Evolutionary conservation across 1,284 basidiomycete species (phyloP).

Genomic region (Farysia itapuensis): DNA sequence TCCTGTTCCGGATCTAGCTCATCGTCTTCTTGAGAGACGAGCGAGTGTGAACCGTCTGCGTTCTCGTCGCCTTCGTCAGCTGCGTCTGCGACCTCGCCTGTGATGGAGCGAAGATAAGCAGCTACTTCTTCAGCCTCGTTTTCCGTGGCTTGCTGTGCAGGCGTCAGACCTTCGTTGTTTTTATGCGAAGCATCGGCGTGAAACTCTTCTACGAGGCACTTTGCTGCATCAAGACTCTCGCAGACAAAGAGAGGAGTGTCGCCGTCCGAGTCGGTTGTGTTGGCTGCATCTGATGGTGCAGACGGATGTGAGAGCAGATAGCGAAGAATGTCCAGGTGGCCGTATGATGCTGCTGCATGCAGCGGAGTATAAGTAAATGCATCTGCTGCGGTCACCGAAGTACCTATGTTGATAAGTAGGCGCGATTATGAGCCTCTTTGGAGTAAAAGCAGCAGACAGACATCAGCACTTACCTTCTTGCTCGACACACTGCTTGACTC

Average conservation of each 20-base stretch:
- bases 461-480: constrained; percentile 9
- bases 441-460: neutral
- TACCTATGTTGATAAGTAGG: neutral
- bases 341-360: constrained; percentile 58
- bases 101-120: constrained; percentile 36
- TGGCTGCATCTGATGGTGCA: constrained; percentile 26
- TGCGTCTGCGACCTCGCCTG: constrained; percentile 38
- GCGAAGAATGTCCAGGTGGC: constrained; percentile 44
- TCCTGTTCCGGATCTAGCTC: constrained; percentile 20
- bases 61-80: constrained; percentile 29
- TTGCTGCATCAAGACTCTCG: constrained; percentile 43
- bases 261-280: constrained; percentile 49
- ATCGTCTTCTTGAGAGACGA: constrained; percentile 1
- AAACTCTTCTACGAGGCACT: constrained; percentile 51
- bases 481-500: constrained; percentile 49
- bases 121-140: constrained; percentile 48
- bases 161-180: constrained; percentile 48
- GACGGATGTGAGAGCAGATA: constrained; percentile 44
- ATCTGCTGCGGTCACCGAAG: constrained; percentile 45
- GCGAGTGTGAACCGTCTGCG: neutral
- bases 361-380: constrained; percentile 53
- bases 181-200: constrained; percentile 41
- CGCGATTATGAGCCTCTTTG: neutral
- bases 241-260: constrained; percentile 58
- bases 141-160: constrained; percentile 45